Conservation (phyloP, 2,329 filamentous ascomycete genomes). For the Phyllosticta paracitricarpa region DNA sequence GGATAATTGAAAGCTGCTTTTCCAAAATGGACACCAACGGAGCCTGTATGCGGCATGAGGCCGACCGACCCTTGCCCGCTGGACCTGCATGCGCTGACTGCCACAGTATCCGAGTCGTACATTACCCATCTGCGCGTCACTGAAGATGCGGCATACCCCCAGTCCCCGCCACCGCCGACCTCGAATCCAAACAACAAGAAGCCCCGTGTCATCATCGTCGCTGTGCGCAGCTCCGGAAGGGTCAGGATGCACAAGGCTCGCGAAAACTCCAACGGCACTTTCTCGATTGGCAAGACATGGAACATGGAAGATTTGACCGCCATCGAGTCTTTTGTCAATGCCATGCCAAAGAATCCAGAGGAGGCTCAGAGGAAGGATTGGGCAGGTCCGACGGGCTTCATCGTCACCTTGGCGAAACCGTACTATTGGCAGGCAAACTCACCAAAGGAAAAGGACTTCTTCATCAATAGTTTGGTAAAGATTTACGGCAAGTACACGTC, state of each 20-base stretch:
- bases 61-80: not conserved
- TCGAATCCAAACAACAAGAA: slow-evolving; percentile 71
- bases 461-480: slow-evolving; percentile 90
- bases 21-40: slow-evolving; percentile 80
- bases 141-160: slow-evolving; percentile 77
- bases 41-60: slow-evolving; percentile 51
- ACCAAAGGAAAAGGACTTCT: slow-evolving; percentile 96
- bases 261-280: slow-evolving; percentile 86
- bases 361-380: slow-evolving; percentile 57
- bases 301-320: slow-evolving; percentile 78
- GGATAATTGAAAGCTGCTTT: slow-evolving; percentile 94
- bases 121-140: slow-evolving; percentile 92
- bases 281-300: slow-evolving; percentile 98
- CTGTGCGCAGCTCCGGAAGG: slow-evolving; percentile 81
- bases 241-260: slow-evolving; percentile 95
- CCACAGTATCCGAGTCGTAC: slow-evolving; percentile 62
- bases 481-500: slow-evolving; percentile 96
- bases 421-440: slow-evolving; percentile 97
- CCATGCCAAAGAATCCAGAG: slow-evolving; percentile 47
- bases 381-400: slow-evolving; percentile 76
- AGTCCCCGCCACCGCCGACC: slow-evolving; percentile 71
- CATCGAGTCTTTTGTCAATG: slow-evolving; percentile 71
- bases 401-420: slow-evolving; percentile 80
- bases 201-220: slow-evolving; percentile 80
- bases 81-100: slow-evolving; percentile 5